These are phyloP conservation scores for Draba incana DNA, from an alignment of 345 rosid genomes.

Conservation along the genomic window DNA sequence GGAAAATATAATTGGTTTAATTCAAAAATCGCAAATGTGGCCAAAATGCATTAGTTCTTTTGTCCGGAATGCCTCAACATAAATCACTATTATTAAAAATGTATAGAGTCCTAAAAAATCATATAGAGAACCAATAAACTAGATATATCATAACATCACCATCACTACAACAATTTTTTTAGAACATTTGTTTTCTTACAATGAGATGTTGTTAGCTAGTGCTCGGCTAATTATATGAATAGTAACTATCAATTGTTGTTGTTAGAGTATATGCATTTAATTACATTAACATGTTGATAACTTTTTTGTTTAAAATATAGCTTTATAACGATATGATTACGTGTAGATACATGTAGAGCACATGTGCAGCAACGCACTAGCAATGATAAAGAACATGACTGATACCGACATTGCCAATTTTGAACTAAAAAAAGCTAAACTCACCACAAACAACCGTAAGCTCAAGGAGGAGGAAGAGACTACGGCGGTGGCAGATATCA, in stretches of 20 bases:
- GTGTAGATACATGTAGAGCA: conserved; percentile 50
- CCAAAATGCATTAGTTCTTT: conserved; percentile 14
- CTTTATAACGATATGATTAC: conserved; percentile 22
- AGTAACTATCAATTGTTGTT: conserved; percentile 28
- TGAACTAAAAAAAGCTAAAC: conserved; percentile 34
- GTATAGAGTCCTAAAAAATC: background rate
- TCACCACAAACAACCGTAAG: conserved; percentile 46
- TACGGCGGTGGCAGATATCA: conserved; percentile 10
- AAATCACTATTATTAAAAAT: background rate
- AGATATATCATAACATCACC: conserved; percentile 16
- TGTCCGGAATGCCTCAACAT: background rate
- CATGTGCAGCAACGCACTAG: conserved; percentile 68
- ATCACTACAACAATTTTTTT: background rate
- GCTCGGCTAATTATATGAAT: conserved; percentile 17
- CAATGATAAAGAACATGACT: conserved; percentile 71
- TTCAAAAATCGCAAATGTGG: background rate
- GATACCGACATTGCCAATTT: conserved; percentile 57
- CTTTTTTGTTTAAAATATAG: background rate
- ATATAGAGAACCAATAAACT: conserved; percentile 12
- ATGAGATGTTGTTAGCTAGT: conserved; percentile 23
- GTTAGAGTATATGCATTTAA: conserved; percentile 7
- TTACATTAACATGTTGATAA: conserved; percentile 14
- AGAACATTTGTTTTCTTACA: conserved; percentile 3
- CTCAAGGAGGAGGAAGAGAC: conserved; percentile 46
- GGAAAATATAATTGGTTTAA: background rate